Conservation (phyloP, 2,329 filamentous ascomycete genomes). For the Pseudopyrenochaeta lycopersici region DNA sequence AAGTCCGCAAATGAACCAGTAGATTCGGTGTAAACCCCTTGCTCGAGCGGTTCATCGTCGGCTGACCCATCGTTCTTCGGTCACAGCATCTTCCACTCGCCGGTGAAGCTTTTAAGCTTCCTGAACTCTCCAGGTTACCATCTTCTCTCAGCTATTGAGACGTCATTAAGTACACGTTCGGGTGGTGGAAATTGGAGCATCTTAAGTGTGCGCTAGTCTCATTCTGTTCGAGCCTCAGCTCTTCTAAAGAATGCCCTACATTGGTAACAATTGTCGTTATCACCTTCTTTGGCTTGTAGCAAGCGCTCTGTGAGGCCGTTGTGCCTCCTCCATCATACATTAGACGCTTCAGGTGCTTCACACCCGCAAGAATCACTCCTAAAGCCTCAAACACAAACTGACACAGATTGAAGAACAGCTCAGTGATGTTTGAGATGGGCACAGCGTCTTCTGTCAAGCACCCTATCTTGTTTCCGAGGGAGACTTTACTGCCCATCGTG, state of each 20-base stretch:
- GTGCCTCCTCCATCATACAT: slow-evolving; percentile 14
- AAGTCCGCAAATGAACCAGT: neutral
- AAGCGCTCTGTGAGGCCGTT: neutral
- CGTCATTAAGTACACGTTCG: neutral
- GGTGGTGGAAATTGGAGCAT: neutral
- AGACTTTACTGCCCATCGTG: slow-evolving; percentile 15
- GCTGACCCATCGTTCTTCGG: neutral
- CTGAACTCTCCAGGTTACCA: neutral
- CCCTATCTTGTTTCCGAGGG: neutral
- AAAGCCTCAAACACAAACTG: slow-evolving; percentile 11
- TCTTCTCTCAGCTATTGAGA: neutral
- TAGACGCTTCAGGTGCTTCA: slow-evolving; percentile 16
- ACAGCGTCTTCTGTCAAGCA: neutral
- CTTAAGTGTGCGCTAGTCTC: neutral
- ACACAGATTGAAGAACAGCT: slow-evolving; percentile 14
- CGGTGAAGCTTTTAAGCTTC: neutral
- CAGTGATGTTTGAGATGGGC: slow-evolving; percentile 16
- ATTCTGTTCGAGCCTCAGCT: slow-evolving; percentile 3
- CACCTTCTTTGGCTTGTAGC: slow-evolving; percentile 12
- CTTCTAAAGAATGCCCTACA: slow-evolving; percentile 12
- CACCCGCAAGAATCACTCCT: slow-evolving; percentile 7
- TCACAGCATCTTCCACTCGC: neutral
- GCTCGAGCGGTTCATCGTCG: neutral
- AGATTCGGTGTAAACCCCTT: neutral
- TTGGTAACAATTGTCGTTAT: slow-evolving; percentile 11